Conservation (phyloP, 2,329 filamentous ascomycete species). For the Ophiostoma sp. region DNA sequence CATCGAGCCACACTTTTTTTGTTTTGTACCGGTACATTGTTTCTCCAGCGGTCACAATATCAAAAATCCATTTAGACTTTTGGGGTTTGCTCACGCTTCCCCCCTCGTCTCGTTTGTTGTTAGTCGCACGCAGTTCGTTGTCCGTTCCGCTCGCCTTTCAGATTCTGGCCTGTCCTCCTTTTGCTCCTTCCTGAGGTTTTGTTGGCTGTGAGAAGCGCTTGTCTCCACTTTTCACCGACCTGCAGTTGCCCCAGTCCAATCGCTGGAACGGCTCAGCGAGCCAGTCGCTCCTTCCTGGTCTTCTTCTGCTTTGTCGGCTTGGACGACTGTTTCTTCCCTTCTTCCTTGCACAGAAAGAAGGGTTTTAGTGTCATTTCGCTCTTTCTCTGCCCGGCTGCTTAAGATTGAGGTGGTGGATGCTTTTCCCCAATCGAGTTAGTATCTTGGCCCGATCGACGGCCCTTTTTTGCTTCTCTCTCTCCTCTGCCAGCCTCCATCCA, state of each 20-base stretch:
- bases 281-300: background rate
- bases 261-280: background rate
- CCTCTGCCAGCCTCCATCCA: background rate
- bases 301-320: background rate
- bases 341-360: background rate
- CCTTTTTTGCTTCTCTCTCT: background rate
- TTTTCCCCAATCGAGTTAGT: conserved; percentile 11
- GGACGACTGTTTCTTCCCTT: background rate
- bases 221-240: background rate
- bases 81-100: background rate
- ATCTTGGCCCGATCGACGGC: conserved; percentile 8
- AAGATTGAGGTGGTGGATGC: background rate
- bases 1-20: background rate
- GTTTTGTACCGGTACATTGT: conserved; percentile 5
- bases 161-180: background rate
- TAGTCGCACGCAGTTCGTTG: conserved; percentile 13
- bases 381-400: background rate
- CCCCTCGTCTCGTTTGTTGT: background rate
- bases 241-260: conserved; percentile 6
- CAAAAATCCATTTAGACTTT: background rate
- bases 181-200: conserved; percentile 1
- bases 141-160: background rate
- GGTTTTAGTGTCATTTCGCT: background rate
- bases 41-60: conserved; percentile 4
- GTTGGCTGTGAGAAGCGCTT: background rate